Evolutionary conservation across 108 stramenopile genomes (phyloP).

Genomic region (Cyclotella choctawhatcheeana): DNA sequence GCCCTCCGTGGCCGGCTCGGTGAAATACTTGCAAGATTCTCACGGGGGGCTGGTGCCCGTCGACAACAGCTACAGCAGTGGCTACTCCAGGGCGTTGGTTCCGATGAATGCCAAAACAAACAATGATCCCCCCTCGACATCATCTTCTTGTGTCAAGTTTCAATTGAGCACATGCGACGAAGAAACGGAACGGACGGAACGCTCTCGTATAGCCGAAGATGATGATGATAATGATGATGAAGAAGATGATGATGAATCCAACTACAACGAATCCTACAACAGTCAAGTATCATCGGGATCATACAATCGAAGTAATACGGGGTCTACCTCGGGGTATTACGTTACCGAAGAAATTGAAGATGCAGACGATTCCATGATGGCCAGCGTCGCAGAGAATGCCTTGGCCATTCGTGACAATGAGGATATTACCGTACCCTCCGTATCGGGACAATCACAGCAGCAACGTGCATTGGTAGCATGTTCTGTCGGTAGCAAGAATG

Average conservation of each 20-base stretch:
- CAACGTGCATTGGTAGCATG: conserved; percentile 6
- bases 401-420: conserved; percentile 1
- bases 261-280: background rate
- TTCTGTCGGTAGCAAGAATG: background rate
- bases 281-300: background rate
- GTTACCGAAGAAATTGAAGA: background rate
- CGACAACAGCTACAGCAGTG: background rate
- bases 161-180: conserved; percentile 9
- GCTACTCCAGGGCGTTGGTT: no score
- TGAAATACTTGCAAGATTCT: background rate
- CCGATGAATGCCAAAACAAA: background rate
- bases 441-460: background rate
- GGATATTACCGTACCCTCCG: conserved; percentile 14
- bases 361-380: background rate
- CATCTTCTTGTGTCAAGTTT: background rate
- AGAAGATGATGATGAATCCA: background rate
- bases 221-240: no score
- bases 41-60: background rate
- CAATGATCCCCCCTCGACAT: background rate
- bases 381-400: conserved; percentile 1
- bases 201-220: background rate
- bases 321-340: background rate
- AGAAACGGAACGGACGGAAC: background rate
- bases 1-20: conserved; percentile 4
- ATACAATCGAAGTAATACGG: no score